Base-by-base conservation (phyloP, 2,329 filamentous ascomycete species). In the Aspergillus caelatus region DNA sequence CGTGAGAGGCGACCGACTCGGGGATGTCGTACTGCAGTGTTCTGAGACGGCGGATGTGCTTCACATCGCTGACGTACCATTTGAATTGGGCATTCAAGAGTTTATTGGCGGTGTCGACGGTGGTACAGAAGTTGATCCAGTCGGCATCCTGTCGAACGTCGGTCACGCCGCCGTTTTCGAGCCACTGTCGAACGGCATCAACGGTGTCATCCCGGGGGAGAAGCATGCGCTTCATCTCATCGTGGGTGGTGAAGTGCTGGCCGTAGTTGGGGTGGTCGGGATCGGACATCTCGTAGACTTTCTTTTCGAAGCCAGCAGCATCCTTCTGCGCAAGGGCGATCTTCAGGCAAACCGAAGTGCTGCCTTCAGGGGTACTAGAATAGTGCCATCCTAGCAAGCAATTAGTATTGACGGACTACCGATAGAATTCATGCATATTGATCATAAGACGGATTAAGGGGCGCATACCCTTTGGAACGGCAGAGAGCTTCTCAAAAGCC, bases 151-250 rank as follows among this genome's bases (percentile, higher is more conserved):
- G 69, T 30, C 77, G 58, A 34, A 76, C 71, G 39, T 81, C 74
- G 23, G 70, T 67, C 7, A 79, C 70, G 30, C 80, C 80, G 26
- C 75, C 77, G 3, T 74, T 71, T 6, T 72, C 67, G 6, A 87
- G 77, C 85, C 85, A 87, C 53, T 71, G 63, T 10, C 78, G 74
- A 16, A 86, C 78, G 0, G 79, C 72, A 7, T 77, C 70, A 1
- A 79, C 71, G 0, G 83, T 77, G 3, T 76, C 71, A 10, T 71
- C 68, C 16, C 72, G 77, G 0, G 85, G 85, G 6, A 76, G 77
- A 28, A 86, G 77, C 65, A 86, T 79, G 11, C 78, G 76, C 60
- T 82, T 80, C 60, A 86, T 81, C 65, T 85, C 81, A 11, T 83
- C 77, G 9, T 81, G 79, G 16, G 71, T 71, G 19, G 78, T 74